phyloP scores from a whole-genome alignment of 257 asterid species.

The Prunella vulgaris region DNA sequence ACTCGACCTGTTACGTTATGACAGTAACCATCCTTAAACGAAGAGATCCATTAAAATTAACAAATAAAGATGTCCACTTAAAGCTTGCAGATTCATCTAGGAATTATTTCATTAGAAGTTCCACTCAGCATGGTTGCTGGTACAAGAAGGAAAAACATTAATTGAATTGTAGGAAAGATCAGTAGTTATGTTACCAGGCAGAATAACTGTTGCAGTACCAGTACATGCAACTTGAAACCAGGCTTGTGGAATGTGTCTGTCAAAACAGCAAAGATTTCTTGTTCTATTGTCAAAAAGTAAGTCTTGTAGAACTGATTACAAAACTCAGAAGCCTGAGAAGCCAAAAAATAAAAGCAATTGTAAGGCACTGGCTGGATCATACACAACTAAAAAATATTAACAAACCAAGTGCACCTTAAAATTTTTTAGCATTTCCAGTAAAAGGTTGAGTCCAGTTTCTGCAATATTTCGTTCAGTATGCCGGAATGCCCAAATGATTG shows the following conservation, averaged over 20 bases:
- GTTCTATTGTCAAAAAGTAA: constrained; percentile 72
- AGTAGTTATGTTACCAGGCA: constrained; percentile 47
- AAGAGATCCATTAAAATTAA: neutral
- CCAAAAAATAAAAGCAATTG: constrained; percentile 14
- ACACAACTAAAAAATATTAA: neutral
- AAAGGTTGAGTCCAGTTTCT: constrained; percentile 93
- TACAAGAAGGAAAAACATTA: neutral
- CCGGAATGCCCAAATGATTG: constrained; percentile 99
- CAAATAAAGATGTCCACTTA: neutral
- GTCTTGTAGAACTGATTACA: constrained; percentile 68
- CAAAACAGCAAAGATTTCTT: constrained; percentile 87
- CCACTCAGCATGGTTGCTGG: constrained; percentile 1
- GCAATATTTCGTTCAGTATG: constrained; percentile 98
- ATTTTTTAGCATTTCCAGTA: constrained; percentile 83
- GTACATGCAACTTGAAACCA: constrained; percentile 83
- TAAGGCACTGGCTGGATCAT: constrained; percentile 14
- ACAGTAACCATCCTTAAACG: neutral
- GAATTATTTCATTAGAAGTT: constrained; percentile 7
- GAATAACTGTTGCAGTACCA: constrained; percentile 69
- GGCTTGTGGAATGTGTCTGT: constrained; percentile 92
- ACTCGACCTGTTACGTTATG: constrained; percentile 50
- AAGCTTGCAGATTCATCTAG: constrained; percentile 5
- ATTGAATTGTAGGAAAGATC: neutral
- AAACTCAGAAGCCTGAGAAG: constrained; percentile 68
- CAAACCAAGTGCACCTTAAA: constrained; percentile 53